A percentile compares a stretch with the other conserved stretches of the same genome.
Evolutionary conservation across 1,139 yeast species (phyloP).

Genomic region (Blastobotrys buckinghamii): DNA sequence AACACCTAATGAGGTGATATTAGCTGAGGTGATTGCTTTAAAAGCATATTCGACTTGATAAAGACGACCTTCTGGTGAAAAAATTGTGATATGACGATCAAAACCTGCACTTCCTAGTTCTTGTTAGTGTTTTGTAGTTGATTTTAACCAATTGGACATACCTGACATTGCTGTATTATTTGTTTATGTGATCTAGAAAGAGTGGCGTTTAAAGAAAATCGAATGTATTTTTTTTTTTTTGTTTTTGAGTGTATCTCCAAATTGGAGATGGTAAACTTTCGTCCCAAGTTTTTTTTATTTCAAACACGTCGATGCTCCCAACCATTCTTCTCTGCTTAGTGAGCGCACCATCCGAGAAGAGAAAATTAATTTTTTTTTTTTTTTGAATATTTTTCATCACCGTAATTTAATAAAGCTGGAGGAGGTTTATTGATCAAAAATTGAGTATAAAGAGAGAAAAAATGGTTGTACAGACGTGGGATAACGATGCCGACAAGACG

Average conservation of each 20-base stretch:
- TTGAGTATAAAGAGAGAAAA: background rate
- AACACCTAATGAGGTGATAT: conserved; percentile 81
- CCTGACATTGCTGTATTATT: conserved; percentile 10
- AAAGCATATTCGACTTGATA: conserved; percentile 96
- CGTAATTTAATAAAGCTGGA: too few species aligned
- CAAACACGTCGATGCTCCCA: too few species aligned
- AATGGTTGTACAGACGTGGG: conserved; percentile 29
- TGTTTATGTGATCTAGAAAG: background rate
- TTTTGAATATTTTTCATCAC: too few species aligned
- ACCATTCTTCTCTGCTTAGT: too few species aligned
- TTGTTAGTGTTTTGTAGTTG: background rate
- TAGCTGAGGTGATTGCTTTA: conserved; percentile 91
- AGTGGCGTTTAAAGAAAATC: background rate
- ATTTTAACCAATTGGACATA: background rate
- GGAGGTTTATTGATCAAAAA: too few species aligned
- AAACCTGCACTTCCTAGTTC: conserved; percentile 61
- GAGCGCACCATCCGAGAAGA: too few species aligned
- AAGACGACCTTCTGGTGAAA: conserved; percentile 96
- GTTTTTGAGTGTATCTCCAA: background rate
- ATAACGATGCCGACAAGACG: conserved; percentile 26
- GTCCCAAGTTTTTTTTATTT: too few species aligned
- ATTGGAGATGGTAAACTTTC: too few species aligned
- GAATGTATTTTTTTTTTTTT: conserved; percentile 4
- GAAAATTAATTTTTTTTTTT: too few species aligned
- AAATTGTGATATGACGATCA: conserved; percentile 96